phyloP scores from a whole-genome alignment of 139 green algal species.

The Chlorella sp. region DNA sequence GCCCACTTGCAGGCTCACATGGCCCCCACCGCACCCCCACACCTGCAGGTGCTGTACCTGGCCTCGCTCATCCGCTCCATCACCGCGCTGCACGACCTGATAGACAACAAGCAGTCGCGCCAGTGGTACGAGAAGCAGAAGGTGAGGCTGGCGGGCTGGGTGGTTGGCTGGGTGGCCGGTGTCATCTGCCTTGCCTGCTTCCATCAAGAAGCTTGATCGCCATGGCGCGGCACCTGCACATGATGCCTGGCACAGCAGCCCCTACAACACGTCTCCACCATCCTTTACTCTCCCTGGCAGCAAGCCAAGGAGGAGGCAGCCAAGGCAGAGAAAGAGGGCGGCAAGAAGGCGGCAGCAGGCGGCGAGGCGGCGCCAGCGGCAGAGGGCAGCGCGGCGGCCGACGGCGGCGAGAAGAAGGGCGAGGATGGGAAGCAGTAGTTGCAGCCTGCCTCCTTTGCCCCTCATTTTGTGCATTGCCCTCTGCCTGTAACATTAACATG shows the following conservation, averaged over 20 bases:
- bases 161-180: too few species aligned
- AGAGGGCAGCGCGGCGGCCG: neutral
- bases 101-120: constrained; percentile 94
- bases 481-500: too few species aligned
- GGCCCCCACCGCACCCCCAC: too few species aligned
- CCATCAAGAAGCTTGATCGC: too few species aligned
- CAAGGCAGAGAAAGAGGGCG: neutral
- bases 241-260: too few species aligned
- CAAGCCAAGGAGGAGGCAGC: constrained; percentile 14
- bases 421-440: constrained; percentile 19
- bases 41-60: constrained; percentile 83
- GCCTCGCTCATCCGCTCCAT: constrained; percentile 90
- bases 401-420: neutral
- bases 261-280: too few species aligned
- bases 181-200: too few species aligned
- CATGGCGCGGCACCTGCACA: too few species aligned
- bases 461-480: too few species aligned
- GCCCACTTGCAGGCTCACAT: too few species aligned
- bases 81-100: constrained; percentile 97
- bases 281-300: neutral
- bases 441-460: too few species aligned
- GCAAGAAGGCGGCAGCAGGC: neutral
- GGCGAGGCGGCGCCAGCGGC: neutral
- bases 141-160: neutral
- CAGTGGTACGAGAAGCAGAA: neutral